A percentile compares a stretch with the other conserved stretches of the same genome.
These are phyloP conservation scores for Irpex sp. DNA, from an alignment of 1,284 basidiomycete genomes.

Conservation along the genomic window DNA sequence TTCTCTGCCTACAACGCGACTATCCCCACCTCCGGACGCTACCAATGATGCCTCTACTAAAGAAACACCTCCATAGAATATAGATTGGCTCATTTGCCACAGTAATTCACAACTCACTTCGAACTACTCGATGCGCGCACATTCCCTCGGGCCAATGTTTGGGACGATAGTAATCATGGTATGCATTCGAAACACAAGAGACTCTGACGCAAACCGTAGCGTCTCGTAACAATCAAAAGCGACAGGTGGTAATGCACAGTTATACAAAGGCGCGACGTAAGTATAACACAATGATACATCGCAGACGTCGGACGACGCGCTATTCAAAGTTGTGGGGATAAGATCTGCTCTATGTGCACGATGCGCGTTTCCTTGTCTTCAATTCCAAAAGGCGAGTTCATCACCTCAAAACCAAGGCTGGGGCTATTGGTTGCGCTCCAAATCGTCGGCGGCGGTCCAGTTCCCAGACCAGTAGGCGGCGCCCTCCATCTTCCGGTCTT, in stretches of 20 bases:
- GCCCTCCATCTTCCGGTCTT: constrained; percentile 30
- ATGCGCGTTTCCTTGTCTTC: not conserved
- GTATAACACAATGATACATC: too few relatives aligned
- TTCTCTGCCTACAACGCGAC: not conserved
- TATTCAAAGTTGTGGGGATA: not conserved
- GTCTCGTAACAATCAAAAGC: too few relatives aligned
- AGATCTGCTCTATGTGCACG: not conserved
- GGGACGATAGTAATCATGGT: too few relatives aligned
- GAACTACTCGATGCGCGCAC: not conserved
- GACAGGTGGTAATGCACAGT: too few relatives aligned
- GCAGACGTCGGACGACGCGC: too few relatives aligned
- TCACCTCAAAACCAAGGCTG: not conserved
- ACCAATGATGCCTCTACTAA: not conserved
- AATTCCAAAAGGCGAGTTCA: not conserved
- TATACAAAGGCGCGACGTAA: too few relatives aligned
- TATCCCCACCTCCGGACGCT: not conserved
- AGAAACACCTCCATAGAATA: not conserved
- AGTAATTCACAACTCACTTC: not conserved
- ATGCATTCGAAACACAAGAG: too few relatives aligned
- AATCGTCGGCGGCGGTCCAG: constrained; percentile 4
- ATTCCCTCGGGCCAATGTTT: not conserved
- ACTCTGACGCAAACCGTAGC: too few relatives aligned
- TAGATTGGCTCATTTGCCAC: not conserved
- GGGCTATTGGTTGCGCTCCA: constrained; percentile 5
- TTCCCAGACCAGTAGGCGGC: constrained; percentile 6